A percentile compares a stretch with the other conserved stretches of the same genome.
phyloP scores from a whole-genome alignment of 179 eudicot species.

The Silene noctiflora region DNA sequence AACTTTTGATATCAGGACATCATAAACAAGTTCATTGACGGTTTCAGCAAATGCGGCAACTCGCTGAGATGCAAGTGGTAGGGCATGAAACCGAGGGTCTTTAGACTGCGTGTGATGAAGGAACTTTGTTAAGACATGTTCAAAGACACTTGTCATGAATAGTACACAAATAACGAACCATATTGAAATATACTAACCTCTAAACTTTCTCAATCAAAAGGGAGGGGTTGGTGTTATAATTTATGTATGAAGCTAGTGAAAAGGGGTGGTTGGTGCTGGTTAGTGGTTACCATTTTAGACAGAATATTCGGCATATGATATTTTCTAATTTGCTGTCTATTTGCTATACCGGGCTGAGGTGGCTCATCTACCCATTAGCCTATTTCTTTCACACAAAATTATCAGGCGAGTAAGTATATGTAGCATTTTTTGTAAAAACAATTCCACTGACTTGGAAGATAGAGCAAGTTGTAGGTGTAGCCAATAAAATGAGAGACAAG shows the following conservation, averaged over 20 bases:
- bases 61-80: constrained; percentile 82
- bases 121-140: not conserved
- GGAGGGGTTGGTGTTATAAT: not conserved
- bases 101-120: constrained; percentile 61
- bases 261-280: too few relatives aligned
- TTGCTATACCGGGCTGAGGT: not conserved
- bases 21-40: constrained; percentile 92
- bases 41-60: constrained; percentile 81
- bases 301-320: not conserved
- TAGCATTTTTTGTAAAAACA: not conserved
- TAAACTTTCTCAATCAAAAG: not conserved
- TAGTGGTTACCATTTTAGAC: not conserved
- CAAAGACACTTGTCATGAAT: constrained; percentile 10
- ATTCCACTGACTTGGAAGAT: not conserved
- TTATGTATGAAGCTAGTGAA: too few relatives aligned
- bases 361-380: not conserved
- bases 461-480: not conserved
- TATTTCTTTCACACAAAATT: not conserved
- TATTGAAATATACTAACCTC: not conserved
- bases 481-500: not conserved
- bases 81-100: constrained; percentile 96
- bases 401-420: not conserved
- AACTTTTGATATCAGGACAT: constrained; percentile 87
- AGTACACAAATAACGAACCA: not conserved
- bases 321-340: not conserved